Base-by-base conservation (phyloP, 257 asterid genomes). In the Capsicum pubescens region DNA sequence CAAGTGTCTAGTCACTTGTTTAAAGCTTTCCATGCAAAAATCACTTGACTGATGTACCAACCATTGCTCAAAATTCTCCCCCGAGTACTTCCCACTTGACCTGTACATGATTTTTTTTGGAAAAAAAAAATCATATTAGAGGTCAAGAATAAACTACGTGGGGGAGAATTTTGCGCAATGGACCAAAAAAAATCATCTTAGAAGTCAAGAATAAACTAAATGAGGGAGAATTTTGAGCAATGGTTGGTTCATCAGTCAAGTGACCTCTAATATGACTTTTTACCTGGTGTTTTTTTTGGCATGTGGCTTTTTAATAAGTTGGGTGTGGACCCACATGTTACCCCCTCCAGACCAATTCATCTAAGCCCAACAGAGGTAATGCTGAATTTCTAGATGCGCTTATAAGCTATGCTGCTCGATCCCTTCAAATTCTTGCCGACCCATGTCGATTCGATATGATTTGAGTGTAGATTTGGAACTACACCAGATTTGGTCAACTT, bases 1-100 rank as follows among this genome's bases (percentile, higher is more conserved):
- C 77, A 68, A 68, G 77, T 36, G 50, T 39, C 14, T 68, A 15
- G 5, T 9, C 26, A 58, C 19, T 57, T 0, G 21, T 68, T 21
- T 68, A 68, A 67, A 68, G 36, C 76, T 35, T 68, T 36, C 36
- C 76, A 68, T 14, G 52, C 77, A 68, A 68, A 68, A 54, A 32
- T 69, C 21, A 69, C 32, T 9, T 69, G 8, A 8, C 26, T 0
- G 54, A 39, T 17, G 26, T 17, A 58, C 64, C 64, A 58, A 68
- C 26, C 44, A 39, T 39, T 39, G 44, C 44, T 39, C 44, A 39
- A 39, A 39, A 39, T 39, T 39, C 44, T 39, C 44, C 44, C 44
- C 44, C 44, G 5, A 3, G 44, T 39, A 39, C 44, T 39, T 26
- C 32, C 32, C 32, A 26, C 32, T 26, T 26, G 32, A 26, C 32